Evolutionary conservation across 129 eudicot genomes (phyloP).

Genomic region (Smallanthus sonchifolius): DNA sequence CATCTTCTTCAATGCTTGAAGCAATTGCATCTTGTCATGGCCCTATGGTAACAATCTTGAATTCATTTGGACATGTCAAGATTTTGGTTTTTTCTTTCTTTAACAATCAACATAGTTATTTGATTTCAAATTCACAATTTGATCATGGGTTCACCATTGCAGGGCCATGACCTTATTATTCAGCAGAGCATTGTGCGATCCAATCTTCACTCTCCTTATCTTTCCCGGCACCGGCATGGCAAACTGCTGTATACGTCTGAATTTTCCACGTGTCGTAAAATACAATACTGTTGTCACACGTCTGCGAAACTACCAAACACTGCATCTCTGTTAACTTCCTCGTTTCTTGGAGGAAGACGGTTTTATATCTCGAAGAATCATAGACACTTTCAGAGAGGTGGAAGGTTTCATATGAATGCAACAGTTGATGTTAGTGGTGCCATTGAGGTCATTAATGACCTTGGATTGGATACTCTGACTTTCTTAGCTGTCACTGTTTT

Average conservation of each 20-base stretch:
- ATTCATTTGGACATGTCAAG: neutral
- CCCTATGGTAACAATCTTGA: constrained; percentile 42
- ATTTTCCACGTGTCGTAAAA: constrained; percentile 23
- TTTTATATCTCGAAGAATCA: constrained; percentile 15
- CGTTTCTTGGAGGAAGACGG: constrained; percentile 41
- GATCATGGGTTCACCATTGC: constrained; percentile 8
- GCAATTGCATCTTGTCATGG: constrained; percentile 35
- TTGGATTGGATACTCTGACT: constrained; percentile 91
- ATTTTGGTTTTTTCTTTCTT: neutral
- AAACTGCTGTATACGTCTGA: constrained; percentile 8
- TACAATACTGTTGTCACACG: constrained; percentile 14
- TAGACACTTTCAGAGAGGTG: neutral
- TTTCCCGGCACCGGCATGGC: constrained; percentile 27
- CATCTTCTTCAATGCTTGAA: constrained; percentile 44
- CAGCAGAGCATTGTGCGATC: constrained; percentile 28
- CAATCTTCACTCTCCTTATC: neutral
- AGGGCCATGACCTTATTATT: constrained; percentile 53
- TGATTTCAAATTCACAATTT: too few species aligned
- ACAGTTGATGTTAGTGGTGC: constrained; percentile 36
- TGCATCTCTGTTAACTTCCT: constrained; percentile 30
- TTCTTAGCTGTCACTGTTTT: constrained; percentile 79
- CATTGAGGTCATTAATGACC: constrained; percentile 83
- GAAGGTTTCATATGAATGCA: constrained; percentile 40
- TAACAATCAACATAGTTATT: too few species aligned
- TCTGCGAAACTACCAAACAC: constrained; percentile 24